Conservation (phyloP, 2,329 filamentous ascomycete genomes). For the Ceratocystis lukuohia region DNA sequence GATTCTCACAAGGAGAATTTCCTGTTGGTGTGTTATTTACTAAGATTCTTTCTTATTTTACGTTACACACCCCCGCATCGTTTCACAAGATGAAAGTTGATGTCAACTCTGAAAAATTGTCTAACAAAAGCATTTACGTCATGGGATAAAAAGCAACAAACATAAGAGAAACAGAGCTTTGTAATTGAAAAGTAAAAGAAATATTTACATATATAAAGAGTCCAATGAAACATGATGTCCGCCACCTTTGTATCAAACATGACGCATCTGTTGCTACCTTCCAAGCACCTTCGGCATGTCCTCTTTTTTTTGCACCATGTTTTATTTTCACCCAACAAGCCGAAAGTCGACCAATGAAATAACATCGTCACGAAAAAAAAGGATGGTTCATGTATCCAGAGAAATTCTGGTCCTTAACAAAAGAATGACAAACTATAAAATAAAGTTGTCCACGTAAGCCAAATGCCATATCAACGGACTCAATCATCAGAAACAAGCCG, state of each 20-base stretch:
- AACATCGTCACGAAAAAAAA: no score
- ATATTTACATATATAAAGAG: conserved; percentile 3
- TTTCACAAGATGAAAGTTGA: not conserved
- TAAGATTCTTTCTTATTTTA: not conserved
- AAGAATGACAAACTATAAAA: no score
- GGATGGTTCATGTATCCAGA: no score
- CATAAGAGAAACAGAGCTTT: not conserved
- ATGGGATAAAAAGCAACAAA: not conserved
- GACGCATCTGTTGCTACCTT: no score
- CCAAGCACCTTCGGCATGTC: no score
- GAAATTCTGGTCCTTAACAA: no score
- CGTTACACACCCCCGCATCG: not conserved
- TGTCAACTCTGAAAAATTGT: not conserved
- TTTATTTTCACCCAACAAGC: no score
- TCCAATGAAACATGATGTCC: not conserved
- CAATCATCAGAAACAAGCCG: not conserved
- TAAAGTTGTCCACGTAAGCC: not conserved
- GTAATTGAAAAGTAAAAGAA: not conserved
- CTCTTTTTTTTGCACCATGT: no score
- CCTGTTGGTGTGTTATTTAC: not conserved
- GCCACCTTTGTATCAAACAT: no score
- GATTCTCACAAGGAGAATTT: no score
- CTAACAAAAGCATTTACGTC: conserved; percentile 6
- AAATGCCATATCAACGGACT: not conserved
- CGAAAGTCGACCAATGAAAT: no score